Base-by-base conservation (phyloP, 148 eudicot genomes). In the Suaeda aralocaspica region DNA sequence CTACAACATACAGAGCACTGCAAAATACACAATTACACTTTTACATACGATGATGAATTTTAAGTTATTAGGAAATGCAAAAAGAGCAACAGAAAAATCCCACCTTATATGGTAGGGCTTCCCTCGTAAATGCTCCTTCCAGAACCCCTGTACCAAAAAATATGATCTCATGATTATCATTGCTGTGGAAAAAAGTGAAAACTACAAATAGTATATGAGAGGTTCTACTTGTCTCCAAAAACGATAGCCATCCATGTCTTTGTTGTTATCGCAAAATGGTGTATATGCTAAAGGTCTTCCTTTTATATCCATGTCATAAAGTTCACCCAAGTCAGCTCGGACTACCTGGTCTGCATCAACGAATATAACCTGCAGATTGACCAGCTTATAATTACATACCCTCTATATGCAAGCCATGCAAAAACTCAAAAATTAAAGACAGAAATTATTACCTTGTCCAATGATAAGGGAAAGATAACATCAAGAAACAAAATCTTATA, bases 261-360 rank as follows among this genome's bases (percentile, higher is more conserved):
- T 91, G 78, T 93, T 93, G 75, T 93, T 93, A 83, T 93, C 96
- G 62, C 98, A 93, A 69, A 93, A 93, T 16, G 98, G 98, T 56
- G 98, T 93, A 83, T 93, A 93, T 34, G 92, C 98, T 67, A 84
- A 81, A 74, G 98, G 89, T 67, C 89, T 79, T 71, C 98, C 98
- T 87, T 72, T 89, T 66, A 90, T 86, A 85, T 93, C 89, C 97
- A 93, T 91, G 84, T 93, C 98, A 86, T 93, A 93, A 53, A 93
- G 98, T 74, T 93, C 96, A 62, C 98, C 98, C 92, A 93, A 83
- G 81, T 93, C 96, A 34, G 98, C 83, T 74, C 98, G 78, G 64
- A 93, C 96, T 76, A 93, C 70, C 72, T 93, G 98, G 73, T 93
- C 98, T 9, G 98, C 98, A 78, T 93, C 98, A 46, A 93, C 98